Evolutionary conservation across 2,329 filamentous ascomycete species (phyloP).

Genomic region (Colletotrichum gloeosporioides): DNA sequence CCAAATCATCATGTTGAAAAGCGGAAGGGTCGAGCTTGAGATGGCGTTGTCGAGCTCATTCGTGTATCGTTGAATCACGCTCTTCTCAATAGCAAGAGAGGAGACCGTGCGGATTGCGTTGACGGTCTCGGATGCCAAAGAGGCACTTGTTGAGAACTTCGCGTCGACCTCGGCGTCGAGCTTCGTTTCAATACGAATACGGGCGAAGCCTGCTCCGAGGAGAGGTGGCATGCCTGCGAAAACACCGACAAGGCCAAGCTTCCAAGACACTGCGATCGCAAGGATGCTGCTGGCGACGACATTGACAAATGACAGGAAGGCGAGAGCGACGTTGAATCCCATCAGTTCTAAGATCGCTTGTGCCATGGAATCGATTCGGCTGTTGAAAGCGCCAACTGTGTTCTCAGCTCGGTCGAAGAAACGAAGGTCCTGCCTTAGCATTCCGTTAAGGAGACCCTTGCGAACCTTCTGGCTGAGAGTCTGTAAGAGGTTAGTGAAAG

Average conservation of each 20-base stretch:
- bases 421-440: constrained; percentile 45
- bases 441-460: constrained; percentile 28
- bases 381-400: constrained; percentile 36
- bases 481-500: not conserved
- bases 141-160: constrained; percentile 43
- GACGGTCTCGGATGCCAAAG: constrained; percentile 50
- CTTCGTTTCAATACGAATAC: constrained; percentile 46
- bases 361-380: constrained; percentile 34
- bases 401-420: constrained; percentile 40
- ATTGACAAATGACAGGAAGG: constrained; percentile 45
- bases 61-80: constrained; percentile 29
- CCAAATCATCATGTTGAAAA: constrained; percentile 7
- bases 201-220: constrained; percentile 42
- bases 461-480: constrained; percentile 27
- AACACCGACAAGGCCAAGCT: constrained; percentile 47
- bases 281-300: constrained; percentile 44
- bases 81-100: constrained; percentile 41
- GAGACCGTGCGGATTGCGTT: constrained; percentile 50
- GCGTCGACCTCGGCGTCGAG: constrained; percentile 41
- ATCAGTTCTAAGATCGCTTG: constrained; percentile 52
- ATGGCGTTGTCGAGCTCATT: constrained; percentile 31
- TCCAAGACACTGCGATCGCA: constrained; percentile 47
- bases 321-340: constrained; percentile 45
- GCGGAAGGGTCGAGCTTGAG: not conserved
- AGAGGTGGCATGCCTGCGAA: constrained; percentile 48